Evolutionary conservation across 176 grass and related monocot species (phyloP).

Genomic region (Avena sativa): DNA sequence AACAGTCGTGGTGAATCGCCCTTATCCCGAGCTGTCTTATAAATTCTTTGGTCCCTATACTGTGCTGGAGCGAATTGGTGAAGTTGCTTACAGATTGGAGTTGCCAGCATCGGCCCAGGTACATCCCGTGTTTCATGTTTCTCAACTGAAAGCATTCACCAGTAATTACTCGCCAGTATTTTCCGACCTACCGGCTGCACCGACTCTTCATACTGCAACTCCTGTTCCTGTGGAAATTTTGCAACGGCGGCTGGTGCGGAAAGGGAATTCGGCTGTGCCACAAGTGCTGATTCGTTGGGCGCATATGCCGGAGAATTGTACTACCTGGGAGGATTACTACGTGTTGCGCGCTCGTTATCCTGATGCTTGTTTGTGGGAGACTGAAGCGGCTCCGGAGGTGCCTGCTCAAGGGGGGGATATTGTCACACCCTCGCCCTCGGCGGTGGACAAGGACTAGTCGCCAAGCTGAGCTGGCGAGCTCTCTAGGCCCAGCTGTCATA

Average conservation of each 20-base stretch:
- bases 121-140: background rate
- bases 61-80: background rate
- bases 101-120: background rate
- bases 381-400: too few relatives aligned
- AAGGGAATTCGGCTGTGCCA: too few relatives aligned
- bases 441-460: too few relatives aligned
- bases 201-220: background rate
- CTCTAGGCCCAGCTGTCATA: too few relatives aligned
- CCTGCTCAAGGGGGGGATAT: background rate
- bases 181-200: background rate
- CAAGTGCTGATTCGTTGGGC: background rate
- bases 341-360: background rate
- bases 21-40: background rate
- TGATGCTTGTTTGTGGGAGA: background rate
- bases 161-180: background rate
- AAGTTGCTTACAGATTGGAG: background rate
- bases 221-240: background rate
- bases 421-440: too few relatives aligned
- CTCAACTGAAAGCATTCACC: background rate
- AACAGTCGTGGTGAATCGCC: too few relatives aligned
- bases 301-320: background rate
- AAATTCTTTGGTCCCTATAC: background rate
- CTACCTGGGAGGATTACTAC: background rate
- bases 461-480: too few relatives aligned
- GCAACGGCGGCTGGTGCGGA: background rate